Conservation (phyloP, 1,139 yeast species). For the Pneumocystis oryctolagi region DNA sequence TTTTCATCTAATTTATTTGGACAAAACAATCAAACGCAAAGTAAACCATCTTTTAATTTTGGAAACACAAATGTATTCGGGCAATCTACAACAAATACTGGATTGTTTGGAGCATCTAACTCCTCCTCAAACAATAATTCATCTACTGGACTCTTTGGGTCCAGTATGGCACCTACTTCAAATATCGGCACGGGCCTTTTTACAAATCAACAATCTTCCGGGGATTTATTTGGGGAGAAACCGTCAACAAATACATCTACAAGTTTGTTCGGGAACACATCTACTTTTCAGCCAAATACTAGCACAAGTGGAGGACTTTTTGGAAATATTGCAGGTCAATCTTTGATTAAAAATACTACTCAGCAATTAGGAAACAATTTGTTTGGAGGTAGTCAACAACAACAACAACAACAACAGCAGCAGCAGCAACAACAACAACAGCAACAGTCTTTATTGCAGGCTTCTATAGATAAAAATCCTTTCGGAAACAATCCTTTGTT, state of each 20-base stretch:
- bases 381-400: constrained; percentile 14
- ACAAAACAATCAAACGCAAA: constrained; percentile 20
- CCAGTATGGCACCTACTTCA: neutral
- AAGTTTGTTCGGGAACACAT: neutral
- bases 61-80: constrained; percentile 8
- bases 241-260: constrained; percentile 14
- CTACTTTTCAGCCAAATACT: constrained; percentile 10
- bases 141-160: constrained; percentile 27
- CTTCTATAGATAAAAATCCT: constrained; percentile 48
- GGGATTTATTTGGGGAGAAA: constrained; percentile 26
- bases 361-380: constrained; percentile 9
- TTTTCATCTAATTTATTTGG: constrained; percentile 6
- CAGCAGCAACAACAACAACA: too few relatives aligned
- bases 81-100: constrained; percentile 8
- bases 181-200: neutral
- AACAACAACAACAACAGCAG: too few relatives aligned
- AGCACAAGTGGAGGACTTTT: constrained; percentile 22
- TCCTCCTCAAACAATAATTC: constrained; percentile 11
- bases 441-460: constrained; percentile 21
- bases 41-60: constrained; percentile 15
- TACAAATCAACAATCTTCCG: constrained; percentile 10
- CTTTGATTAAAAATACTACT: constrained; percentile 3
- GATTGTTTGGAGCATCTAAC: constrained; percentile 16
- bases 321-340: constrained; percentile 18
- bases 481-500: constrained; percentile 59